A percentile compares a stretch with the other conserved stretches of the same genome.
These are phyloP conservation scores for Phycomyces blakesleeanus DNA, from an alignment of 192 early-diverging fungal genomes.

Conservation along the genomic window DNA sequence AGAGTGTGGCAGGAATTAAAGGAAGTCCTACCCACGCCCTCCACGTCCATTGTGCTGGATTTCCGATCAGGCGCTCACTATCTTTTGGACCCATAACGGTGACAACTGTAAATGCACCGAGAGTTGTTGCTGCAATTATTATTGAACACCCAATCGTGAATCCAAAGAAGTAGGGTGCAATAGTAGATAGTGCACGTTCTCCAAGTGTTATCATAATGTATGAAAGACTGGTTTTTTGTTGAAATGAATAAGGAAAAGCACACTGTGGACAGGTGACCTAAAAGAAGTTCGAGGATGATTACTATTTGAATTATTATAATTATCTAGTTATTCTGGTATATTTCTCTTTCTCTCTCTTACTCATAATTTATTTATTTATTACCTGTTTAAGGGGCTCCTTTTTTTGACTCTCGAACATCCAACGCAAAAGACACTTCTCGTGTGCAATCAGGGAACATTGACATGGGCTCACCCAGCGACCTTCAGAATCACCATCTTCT, in stretches of 20 bases:
- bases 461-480: conserved; percentile 69
- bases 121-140: conserved; percentile 59
- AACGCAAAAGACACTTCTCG: conserved; percentile 72
- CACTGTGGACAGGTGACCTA: conserved; percentile 72
- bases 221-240: conserved; percentile 47
- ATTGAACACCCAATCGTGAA: conserved; percentile 58
- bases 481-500: conserved; percentile 53
- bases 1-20: conserved; percentile 10
- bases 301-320: neutral
- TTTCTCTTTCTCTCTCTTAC: no score
- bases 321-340: neutral
- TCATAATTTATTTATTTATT: no score
- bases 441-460: conserved; percentile 71
- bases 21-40: conserved; percentile 55
- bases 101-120: conserved; percentile 64
- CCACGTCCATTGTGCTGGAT: conserved; percentile 55
- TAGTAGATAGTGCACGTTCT: conserved; percentile 36
- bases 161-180: conserved; percentile 62
- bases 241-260: conserved; percentile 54
- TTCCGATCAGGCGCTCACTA: conserved; percentile 53
- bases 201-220: no score
- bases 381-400: conserved; percentile 47
- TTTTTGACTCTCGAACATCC: conserved; percentile 66
- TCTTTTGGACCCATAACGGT: conserved; percentile 61
- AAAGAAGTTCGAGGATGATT: neutral